phyloP scores from a whole-genome alignment of 2,329 filamentous ascomycete species.

The Camptophora hylomeconis region DNA sequence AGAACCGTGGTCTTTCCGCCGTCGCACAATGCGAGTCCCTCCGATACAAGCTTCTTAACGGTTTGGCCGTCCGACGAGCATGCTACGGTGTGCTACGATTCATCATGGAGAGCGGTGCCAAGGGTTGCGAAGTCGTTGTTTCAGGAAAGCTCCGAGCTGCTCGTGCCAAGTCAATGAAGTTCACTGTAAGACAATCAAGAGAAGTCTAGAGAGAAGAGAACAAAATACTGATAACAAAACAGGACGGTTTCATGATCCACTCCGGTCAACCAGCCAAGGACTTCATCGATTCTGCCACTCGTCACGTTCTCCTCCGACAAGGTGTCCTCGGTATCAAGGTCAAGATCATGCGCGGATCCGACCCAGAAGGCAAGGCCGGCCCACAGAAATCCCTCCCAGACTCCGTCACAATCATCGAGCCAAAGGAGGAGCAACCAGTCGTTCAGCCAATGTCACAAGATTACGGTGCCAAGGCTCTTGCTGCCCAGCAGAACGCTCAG shows the following conservation, averaged over 20 bases:
- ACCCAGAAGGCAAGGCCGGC: slow-evolving; percentile 97
- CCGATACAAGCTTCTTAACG: slow-evolving; percentile 99
- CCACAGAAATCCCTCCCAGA: slow-evolving; percentile 96
- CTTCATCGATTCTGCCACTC: slow-evolving; percentile 97
- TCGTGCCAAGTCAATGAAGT: slow-evolving; percentile 99
- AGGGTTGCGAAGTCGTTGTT: slow-evolving; percentile 99
- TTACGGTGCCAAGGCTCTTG: slow-evolving; percentile 85
- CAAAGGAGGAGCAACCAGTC: slow-evolving; percentile 96
- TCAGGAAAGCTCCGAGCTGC: slow-evolving; percentile 98
- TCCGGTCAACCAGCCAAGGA: slow-evolving; percentile 98
- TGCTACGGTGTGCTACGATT: slow-evolving; percentile 99
- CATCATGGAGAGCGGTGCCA: slow-evolving; percentile 99
- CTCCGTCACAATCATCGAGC: slow-evolving; percentile 98
- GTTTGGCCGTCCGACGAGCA: slow-evolving; percentile 92
- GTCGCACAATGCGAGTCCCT: slow-evolving; percentile 99
- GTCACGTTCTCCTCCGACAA: slow-evolving; percentile 98
- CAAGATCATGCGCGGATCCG: slow-evolving; percentile 99
- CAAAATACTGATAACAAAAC: slow-evolving; percentile 5
- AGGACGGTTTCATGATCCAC: slow-evolving; percentile 99
- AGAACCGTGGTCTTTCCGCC: slow-evolving; percentile 98
- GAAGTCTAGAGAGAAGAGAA: neutral
- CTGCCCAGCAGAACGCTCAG: slow-evolving; percentile 43
- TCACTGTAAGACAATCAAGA: slow-evolving; percentile 55
- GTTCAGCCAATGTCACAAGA: slow-evolving; percentile 95
- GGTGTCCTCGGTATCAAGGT: slow-evolving; percentile 99